phyloP scores from a whole-genome alignment of 176 grass and related monocot genomes.

The Hordeum marinum region DNA sequence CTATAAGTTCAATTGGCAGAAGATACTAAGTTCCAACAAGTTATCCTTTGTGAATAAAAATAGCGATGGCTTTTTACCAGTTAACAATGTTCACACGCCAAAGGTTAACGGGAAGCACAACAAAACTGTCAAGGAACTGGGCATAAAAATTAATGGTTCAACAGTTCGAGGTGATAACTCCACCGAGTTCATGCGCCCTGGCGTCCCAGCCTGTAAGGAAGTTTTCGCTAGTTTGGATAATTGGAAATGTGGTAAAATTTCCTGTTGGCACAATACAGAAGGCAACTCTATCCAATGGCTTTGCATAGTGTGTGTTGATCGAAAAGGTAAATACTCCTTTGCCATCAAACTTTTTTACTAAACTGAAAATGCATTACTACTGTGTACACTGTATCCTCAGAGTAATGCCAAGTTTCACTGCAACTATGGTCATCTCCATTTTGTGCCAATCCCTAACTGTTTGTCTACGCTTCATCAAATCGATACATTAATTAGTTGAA shows the following conservation, averaged over 20 bases:
- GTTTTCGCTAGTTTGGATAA: constrained; percentile 68
- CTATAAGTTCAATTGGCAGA: constrained; percentile 73
- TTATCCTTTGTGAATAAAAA: constrained; percentile 39
- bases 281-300: constrained; percentile 82
- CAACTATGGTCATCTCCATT: constrained; percentile 10
- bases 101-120: constrained; percentile 74
- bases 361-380: neutral
- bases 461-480: neutral
- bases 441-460: constrained; percentile 10
- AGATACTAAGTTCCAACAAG: constrained; percentile 46
- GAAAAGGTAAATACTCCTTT: constrained; percentile 56
- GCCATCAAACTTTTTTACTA: neutral
- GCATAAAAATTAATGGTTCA: constrained; percentile 76
- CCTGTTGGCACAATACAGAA: constrained; percentile 74
- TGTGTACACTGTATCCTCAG: neutral
- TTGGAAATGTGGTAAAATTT: constrained; percentile 91
- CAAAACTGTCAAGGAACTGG: constrained; percentile 49
- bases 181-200: constrained; percentile 41
- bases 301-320: constrained; percentile 76
- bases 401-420: neutral
- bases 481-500: neutral
- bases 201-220: constrained; percentile 48
- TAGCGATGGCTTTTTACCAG: constrained; percentile 48
- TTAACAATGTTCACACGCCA: constrained; percentile 39
- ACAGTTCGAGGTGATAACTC: constrained; percentile 35